Base-by-base conservation (phyloP, 371 early-diverging fungal genomes). In the Rhizopus microsporus region DNA sequence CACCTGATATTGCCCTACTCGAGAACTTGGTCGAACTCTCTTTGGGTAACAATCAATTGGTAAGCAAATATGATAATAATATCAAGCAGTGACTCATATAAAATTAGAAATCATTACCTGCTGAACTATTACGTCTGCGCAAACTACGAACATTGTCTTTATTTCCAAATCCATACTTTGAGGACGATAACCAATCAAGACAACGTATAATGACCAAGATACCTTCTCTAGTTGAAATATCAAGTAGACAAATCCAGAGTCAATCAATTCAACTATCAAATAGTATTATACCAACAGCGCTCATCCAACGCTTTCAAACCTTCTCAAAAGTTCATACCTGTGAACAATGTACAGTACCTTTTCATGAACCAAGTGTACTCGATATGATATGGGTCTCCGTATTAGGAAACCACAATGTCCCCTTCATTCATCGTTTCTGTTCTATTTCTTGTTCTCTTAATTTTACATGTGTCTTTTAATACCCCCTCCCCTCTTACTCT, bases 11-110 rank as follows among this genome's bases (percentile, higher is more conserved):
- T 50, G 81, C 75, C 5, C 57, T 77, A n/a, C 69, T 85, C 10
- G 72, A 75, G 34, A 81, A 85, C 39, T 58, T 85, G 8, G 75
- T 78, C 5, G 84, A 84, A 42, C 67, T 84, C 1, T 84, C 84
- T 0, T 38, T 84, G n/a, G 84, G 84, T 6, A 82, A 82, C 47
- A 84, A 84, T 46, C 57, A 68, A 12, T 47, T 84, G 65, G 84
- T 84, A 75, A 59, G 34, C 32, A 7, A 29, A 12, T 46, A 12
- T 46, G 34, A 10, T 50, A 5, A 15, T 15, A 4, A 10, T 51
- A 17, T 40, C 32, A 50, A 42, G 31, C 15, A 38, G 39, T 43
- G 43, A 16, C 15, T 43, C 43, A 43, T 43, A 43, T 43, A 9
- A 34, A 34, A 50, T 31, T 37, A 77, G 77, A 35, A 52, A 43